Evolutionary conservation across 345 rosid species (phyloP).

Genomic region (Citrus maxima): DNA sequence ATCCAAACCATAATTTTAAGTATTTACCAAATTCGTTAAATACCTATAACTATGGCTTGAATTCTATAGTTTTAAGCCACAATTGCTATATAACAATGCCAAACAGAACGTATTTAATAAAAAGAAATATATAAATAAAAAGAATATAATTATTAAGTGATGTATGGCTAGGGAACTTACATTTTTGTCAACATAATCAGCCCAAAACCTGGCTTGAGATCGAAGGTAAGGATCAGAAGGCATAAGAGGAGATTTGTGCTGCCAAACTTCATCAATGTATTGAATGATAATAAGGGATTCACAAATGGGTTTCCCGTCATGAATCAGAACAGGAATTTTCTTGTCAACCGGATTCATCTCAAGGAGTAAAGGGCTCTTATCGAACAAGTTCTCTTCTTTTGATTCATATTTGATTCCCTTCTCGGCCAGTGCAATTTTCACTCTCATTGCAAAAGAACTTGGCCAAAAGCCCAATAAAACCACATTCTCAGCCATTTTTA

Average conservation of each 20-base stretch:
- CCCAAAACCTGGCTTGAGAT: constrained; percentile 5
- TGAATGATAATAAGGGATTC: neutral
- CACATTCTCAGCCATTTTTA: neutral
- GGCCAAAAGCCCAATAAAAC: neutral
- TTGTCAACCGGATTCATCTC: neutral
- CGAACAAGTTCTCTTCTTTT: neutral
- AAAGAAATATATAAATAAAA: too few species aligned
- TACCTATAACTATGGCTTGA: too few species aligned
- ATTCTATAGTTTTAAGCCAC: too few species aligned
- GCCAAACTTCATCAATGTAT: neutral
- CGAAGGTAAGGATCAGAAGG: neutral
- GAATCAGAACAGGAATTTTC: neutral
- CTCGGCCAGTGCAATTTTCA: neutral
- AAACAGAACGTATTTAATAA: too few species aligned
- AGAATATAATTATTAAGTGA: too few species aligned
- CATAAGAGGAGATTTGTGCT: neutral
- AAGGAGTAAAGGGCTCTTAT: neutral
- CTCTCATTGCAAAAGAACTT: neutral
- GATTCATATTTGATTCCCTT: neutral
- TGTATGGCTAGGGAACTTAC: neutral
- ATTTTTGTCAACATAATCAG: constrained; percentile 6
- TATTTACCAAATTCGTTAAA: too few species aligned
- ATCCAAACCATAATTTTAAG: too few species aligned
- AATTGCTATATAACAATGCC: too few species aligned
- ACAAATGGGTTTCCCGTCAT: neutral